Conservation (phyloP, 257 asterid genomes). For the Cordia subcordata region DNA sequence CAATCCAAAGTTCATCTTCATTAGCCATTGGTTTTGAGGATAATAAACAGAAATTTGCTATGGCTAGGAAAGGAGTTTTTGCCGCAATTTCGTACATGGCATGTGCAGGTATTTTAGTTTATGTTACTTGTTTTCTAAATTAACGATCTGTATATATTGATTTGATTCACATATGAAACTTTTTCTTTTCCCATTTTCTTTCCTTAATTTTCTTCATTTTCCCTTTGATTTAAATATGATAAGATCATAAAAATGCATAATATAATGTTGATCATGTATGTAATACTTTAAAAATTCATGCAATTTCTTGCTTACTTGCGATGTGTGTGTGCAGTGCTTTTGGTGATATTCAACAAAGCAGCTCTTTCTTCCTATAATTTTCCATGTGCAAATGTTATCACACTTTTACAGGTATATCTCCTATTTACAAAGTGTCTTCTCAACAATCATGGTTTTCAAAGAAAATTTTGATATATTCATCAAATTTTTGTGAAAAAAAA, state of each 20-base stretch:
- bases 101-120: constrained; percentile 19
- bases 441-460: too few species aligned
- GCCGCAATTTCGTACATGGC: constrained; percentile 25
- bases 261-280: background rate
- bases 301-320: background rate
- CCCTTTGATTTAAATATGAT: too few species aligned
- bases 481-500: too few species aligned
- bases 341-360: constrained; percentile 24
- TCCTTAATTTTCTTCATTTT: too few species aligned
- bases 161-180: background rate
- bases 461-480: background rate
- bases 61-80: constrained; percentile 22
- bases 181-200: background rate
- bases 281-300: background rate
- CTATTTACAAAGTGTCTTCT: too few species aligned
- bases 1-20: background rate
- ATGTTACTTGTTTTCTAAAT: too few species aligned
- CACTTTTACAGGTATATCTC: constrained; percentile 23
- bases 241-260: too few species aligned
- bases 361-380: constrained; percentile 22
- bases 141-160: background rate
- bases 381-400: constrained; percentile 23
- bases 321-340: constrained; percentile 10
- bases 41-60: background rate
- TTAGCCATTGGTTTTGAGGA: background rate